Evolutionary conservation across 192 early-diverging fungal genomes (phyloP).

Genomic region (Piromyces sp.): DNA sequence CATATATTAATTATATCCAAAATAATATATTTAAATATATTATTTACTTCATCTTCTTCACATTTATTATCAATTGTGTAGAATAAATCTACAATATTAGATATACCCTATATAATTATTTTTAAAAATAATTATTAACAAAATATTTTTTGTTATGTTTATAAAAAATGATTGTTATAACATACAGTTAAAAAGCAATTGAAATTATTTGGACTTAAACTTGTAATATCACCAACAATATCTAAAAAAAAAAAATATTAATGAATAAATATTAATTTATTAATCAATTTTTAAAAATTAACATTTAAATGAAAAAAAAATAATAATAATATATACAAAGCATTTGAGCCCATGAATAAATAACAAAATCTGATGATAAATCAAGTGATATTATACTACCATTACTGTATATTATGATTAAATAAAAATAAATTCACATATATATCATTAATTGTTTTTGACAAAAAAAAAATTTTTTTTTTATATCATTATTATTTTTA

Average conservation of each 20-base stretch:
- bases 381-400: background rate
- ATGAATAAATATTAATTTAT: too few relatives aligned
- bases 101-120: conserved; percentile 10
- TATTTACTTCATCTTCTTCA: conserved; percentile 6
- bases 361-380: conserved; percentile 29
- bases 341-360: conserved; percentile 57
- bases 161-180: too few relatives aligned
- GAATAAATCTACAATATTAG: conserved; percentile 18
- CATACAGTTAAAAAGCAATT: conserved; percentile 16
- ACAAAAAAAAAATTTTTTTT: too few relatives aligned
- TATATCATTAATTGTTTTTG: too few relatives aligned
- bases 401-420: background rate
- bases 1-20: too few relatives aligned
- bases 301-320: too few relatives aligned
- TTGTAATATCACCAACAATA: conserved; percentile 21
- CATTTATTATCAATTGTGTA: conserved; percentile 11
- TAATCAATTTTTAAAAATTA: too few relatives aligned
- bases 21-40: too few relatives aligned
- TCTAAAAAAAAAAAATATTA: conserved; percentile 6
- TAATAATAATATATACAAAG: conserved; percentile 20
- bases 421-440: too few relatives aligned
- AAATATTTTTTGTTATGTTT: background rate
- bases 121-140: background rate
- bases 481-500: too few relatives aligned
- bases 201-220: conserved; percentile 20